Percentiles rank a stretch among this genome's conserved stretches.
phyloP scores from a whole-genome alignment of 1,284 basidiomycete genomes.

The Cryptococcus sp. region DNA sequence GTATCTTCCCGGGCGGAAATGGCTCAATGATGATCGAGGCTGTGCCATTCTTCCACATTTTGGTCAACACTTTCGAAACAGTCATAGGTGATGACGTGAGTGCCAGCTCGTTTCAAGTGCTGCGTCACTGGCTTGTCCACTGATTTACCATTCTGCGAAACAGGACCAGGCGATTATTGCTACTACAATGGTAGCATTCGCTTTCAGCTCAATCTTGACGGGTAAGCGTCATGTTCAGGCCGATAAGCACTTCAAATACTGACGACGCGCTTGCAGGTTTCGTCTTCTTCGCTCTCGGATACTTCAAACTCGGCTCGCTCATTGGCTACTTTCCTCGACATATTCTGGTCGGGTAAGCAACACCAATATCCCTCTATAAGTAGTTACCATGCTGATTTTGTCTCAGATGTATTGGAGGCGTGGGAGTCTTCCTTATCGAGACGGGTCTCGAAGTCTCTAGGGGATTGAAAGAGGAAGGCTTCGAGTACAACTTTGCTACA shows the following conservation, averaged over 20 bases:
- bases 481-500: conserved; percentile 68
- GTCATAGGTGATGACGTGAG: conserved; percentile 68
- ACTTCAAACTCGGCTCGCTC: conserved; percentile 76
- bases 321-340: conserved; percentile 97
- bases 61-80: conserved; percentile 73
- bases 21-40: conserved; percentile 99
- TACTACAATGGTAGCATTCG: conserved; percentile 87
- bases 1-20: conserved; percentile 81
- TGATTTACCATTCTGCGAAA: not conserved
- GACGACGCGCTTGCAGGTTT: conserved; percentile 57
- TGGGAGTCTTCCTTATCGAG: conserved; percentile 86
- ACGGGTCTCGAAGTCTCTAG: conserved; percentile 86
- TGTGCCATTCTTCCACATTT: conserved; percentile 94
- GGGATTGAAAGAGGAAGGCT: conserved; percentile 77
- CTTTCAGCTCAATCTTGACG: conserved; percentile 86
- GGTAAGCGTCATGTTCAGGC: conserved; percentile 57
- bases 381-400: not conserved
- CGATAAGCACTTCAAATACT: conserved; percentile 18
- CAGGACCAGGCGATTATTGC: conserved; percentile 71
- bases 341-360: conserved; percentile 77
- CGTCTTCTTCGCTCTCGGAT: conserved; percentile 84
- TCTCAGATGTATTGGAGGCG: conserved; percentile 85
- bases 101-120: not conserved
- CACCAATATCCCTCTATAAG: not conserved
- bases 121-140: not conserved